Conservation (phyloP, 306 rosid species). For the Cyclanthera cordifolia region DNA sequence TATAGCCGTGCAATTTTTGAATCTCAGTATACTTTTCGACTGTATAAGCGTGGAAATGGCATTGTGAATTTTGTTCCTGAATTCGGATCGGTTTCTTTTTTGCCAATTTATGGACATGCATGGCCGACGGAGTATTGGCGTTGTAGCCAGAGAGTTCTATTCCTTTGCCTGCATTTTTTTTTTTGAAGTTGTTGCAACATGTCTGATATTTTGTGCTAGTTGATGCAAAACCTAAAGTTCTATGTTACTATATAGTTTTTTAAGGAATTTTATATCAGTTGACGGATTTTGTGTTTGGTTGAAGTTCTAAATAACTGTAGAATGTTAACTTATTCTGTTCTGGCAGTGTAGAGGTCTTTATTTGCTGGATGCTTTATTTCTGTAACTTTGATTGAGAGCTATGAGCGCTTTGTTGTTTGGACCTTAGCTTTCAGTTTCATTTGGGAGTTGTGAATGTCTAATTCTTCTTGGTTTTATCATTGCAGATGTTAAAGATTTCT, state of each 20-base stretch:
- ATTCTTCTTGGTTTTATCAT: constrained; percentile 21
- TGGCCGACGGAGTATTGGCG: not conserved
- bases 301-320: not conserved
- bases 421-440: not conserved
- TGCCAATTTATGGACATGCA: not conserved
- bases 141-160: constrained; percentile 1
- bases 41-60: not conserved
- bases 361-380: constrained; percentile 1
- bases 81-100: not conserved
- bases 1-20: not conserved
- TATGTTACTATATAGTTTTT: not conserved
- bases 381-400: not conserved
- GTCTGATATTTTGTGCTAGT: too few species aligned
- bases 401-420: not conserved
- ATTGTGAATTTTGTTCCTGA: not conserved
- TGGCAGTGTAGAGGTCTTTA: too few species aligned
- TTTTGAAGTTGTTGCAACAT: too few species aligned
- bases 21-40: constrained; percentile 1
- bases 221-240: too few species aligned
- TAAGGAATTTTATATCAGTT: not conserved
- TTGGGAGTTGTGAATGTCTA: constrained; percentile 11
- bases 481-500: constrained; percentile 86
- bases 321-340: not conserved
- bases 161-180: not conserved
- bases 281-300: constrained; percentile 3